phyloP scores from a whole-genome alignment of 169 alveolate species.

The Cryptosporidium sp. region DNA sequence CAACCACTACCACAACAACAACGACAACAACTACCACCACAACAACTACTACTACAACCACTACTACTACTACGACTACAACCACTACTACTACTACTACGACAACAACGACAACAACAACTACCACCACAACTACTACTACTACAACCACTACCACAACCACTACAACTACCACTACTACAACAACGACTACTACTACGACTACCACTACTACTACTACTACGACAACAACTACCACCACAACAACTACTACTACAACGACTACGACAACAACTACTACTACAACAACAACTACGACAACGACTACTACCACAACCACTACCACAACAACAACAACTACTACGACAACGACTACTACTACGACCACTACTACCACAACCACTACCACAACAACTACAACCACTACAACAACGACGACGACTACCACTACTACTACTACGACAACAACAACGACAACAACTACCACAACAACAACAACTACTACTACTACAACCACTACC shows the following conservation, averaged over 20 bases:
- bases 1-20: conserved; percentile 43
- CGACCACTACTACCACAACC: too few relatives aligned
- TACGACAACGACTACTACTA: neutral
- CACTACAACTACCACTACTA: conserved; percentile 76
- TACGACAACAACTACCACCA: neutral
- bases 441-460: neutral
- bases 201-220: conserved; percentile 66
- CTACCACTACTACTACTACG: too few relatives aligned
- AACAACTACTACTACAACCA: conserved; percentile 36
- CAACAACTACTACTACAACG: conserved; percentile 21
- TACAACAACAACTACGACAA: neutral
- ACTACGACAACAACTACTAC: neutral
- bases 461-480: neutral
- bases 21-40: conserved; percentile 38
- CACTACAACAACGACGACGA: too few relatives aligned
- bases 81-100: too few relatives aligned
- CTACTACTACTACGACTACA: neutral
- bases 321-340: conserved; percentile 11
- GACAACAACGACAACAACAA: neutral
- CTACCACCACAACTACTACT: neutral
- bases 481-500: neutral
- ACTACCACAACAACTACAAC: neutral
- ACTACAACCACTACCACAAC: conserved; percentile 76
- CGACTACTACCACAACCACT: conserved; percentile 4
- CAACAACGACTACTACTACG: conserved; percentile 45